A percentile compares a stretch with the other conserved stretches of the same genome.
phyloP scores from a whole-genome alignment of 192 early-diverging fungal genomes.

The Backusella parvicylindrica region DNA sequence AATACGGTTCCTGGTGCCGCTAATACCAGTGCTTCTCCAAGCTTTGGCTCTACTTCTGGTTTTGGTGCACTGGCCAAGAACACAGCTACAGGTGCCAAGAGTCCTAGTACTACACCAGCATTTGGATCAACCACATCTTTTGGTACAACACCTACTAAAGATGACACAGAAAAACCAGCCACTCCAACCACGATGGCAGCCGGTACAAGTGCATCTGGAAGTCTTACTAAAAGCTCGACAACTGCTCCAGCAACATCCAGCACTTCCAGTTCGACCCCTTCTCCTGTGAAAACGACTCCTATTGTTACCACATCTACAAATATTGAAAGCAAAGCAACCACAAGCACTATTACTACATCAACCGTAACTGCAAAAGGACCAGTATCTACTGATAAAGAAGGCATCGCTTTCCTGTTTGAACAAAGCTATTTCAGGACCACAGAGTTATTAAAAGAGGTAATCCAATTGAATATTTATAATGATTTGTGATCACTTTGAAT shows the following conservation, averaged over 20 bases:
- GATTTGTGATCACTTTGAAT: not conserved
- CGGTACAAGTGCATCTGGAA: not conserved
- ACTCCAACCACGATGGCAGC: not conserved
- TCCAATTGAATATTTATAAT: not conserved
- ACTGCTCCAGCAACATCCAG: not conserved
- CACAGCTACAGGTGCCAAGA: not conserved
- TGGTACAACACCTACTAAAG: not conserved
- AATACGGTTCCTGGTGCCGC: not conserved
- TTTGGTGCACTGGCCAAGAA: constrained; percentile 13
- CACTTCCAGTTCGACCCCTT: not conserved
- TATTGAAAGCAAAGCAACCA: not conserved
- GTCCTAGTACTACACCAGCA: not conserved
- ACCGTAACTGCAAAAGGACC: not conserved
- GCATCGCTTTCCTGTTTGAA: constrained; percentile 22
- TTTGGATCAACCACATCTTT: constrained; percentile 9
- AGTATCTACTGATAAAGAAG: not conserved
- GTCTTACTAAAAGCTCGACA: not conserved
- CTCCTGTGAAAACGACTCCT: not conserved
- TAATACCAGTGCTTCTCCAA: not conserved
- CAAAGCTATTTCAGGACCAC: constrained; percentile 1
- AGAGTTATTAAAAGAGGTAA: constrained; percentile 3
- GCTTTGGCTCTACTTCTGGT: constrained; percentile 4
- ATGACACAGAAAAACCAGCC: not conserved
- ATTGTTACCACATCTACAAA: not conserved
- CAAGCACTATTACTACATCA: not conserved